These are phyloP conservation scores for Cryptococcus sp. DNA, from an alignment of 1,284 basidiomycete genomes.

Conservation along the genomic window DNA sequence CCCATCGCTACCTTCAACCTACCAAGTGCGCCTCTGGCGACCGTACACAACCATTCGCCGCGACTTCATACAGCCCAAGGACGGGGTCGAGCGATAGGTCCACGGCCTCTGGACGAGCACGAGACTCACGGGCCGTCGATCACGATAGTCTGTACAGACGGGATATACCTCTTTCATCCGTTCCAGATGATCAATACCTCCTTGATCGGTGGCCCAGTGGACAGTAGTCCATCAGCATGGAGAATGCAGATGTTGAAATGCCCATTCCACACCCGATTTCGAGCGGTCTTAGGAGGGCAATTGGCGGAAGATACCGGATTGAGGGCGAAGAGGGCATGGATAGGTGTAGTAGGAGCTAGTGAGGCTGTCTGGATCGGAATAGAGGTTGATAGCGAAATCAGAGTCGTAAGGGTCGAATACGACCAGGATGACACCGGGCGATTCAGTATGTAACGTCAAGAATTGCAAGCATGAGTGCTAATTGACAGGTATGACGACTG, in stretches of 20 bases:
- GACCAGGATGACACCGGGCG: constrained; percentile 22
- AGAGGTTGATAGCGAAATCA: constrained; percentile 21
- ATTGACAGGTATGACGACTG: not conserved
- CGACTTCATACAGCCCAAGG: constrained; percentile 15
- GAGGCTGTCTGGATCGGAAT: constrained; percentile 36
- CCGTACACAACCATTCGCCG: constrained; percentile 30
- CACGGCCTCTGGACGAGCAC: constrained; percentile 19
- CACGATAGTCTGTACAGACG: constrained; percentile 22
- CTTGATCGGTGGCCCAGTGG: not conserved
- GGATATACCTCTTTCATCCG: constrained; percentile 27
- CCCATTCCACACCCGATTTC: constrained; percentile 17
- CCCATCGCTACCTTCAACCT: constrained; percentile 26
- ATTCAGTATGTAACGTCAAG: constrained; percentile 19
- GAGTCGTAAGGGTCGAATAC: constrained; percentile 30
- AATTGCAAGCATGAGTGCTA: not conserved
- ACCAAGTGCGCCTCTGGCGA: constrained; percentile 18
- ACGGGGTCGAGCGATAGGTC: constrained; percentile 23
- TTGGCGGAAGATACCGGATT: constrained; percentile 4
- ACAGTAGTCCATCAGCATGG: constrained; percentile 9
- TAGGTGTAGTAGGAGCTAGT: constrained; percentile 26
- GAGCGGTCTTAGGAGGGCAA: constrained; percentile 6
- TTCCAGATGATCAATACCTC: not conserved
- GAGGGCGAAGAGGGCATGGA: constrained; percentile 29
- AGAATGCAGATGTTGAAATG: constrained; percentile 24
- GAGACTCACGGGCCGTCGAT: constrained; percentile 24